These are phyloP conservation scores for Alloascoidea africana DNA, from an alignment of 805 yeast genomes.

Conservation along the genomic window DNA sequence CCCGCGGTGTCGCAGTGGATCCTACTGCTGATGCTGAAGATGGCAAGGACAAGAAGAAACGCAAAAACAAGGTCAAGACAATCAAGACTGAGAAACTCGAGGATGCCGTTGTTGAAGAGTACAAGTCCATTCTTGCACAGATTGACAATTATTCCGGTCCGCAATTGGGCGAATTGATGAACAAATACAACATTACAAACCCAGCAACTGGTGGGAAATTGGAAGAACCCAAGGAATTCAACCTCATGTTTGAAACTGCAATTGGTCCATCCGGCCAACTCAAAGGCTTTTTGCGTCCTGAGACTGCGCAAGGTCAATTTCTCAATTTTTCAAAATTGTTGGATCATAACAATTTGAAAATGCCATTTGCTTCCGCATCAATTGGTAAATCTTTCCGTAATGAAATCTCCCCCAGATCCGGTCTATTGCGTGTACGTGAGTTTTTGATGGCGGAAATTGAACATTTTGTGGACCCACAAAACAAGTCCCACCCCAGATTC, in stretches of 20 bases:
- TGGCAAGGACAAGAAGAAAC: slow-evolving; percentile 69
- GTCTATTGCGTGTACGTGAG: slow-evolving; percentile 94
- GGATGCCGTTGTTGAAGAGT: slow-evolving; percentile 64
- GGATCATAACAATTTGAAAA: slow-evolving; percentile 87
- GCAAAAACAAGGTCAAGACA: slow-evolving; percentile 93
- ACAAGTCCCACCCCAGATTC: slow-evolving; percentile 76
- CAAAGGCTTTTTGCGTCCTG: slow-evolving; percentile 94
- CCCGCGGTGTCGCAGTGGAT: slow-evolving; percentile 59
- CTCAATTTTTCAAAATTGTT: slow-evolving; percentile 85
- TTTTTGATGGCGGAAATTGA: slow-evolving; percentile 99
- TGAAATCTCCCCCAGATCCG: slow-evolving; percentile 97
- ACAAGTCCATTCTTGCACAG: slow-evolving; percentile 76
- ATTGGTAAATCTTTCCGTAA: slow-evolving; percentile 98
- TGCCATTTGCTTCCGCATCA: slow-evolving; percentile 99
- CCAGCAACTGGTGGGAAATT: slow-evolving; percentile 81
- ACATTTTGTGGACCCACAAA: slow-evolving; percentile 89
- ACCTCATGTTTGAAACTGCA: slow-evolving; percentile 97
- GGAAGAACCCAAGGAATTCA: slow-evolving; percentile 89
- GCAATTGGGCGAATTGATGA: slow-evolving; percentile 80
- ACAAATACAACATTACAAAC: slow-evolving; percentile 69
- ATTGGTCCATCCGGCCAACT: slow-evolving; percentile 97
- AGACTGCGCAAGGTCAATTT: slow-evolving; percentile 99
- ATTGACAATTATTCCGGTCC: slow-evolving; percentile 94
- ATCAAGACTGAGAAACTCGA: slow-evolving; percentile 79
- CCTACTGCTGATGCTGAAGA: slow-evolving; percentile 45